Conservation (phyloP, 306 rosid genomes). For the Quercus parvula region DNA sequence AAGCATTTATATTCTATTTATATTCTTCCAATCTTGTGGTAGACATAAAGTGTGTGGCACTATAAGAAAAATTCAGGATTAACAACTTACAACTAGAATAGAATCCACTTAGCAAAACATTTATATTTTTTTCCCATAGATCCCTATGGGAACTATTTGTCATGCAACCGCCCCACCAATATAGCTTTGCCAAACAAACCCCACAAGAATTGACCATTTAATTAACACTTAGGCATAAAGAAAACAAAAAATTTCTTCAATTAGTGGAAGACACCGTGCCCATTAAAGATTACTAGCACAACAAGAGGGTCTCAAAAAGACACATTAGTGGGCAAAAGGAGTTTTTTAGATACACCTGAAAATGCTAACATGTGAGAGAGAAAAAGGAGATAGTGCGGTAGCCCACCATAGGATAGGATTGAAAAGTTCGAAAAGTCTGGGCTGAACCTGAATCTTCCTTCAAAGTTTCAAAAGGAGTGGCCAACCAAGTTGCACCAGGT, state of each 20-base stretch:
- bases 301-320: conserved; percentile 18
- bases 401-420: conserved; percentile 30
- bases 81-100: no score
- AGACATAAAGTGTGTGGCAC: no score
- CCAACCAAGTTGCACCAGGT: conserved; percentile 9
- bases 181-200: no score
- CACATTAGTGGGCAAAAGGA: conserved; percentile 33
- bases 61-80: no score
- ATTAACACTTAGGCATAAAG: neutral
- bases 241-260: conserved; percentile 32
- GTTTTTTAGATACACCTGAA: conserved; percentile 24
- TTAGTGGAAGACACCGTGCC: conserved; percentile 47
- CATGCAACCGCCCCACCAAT: no score
- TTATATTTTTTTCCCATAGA: no score
- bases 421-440: neutral
- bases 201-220: no score
- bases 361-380: conserved; percentile 10
- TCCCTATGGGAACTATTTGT: no score
- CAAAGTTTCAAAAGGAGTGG: neutral
- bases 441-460: neutral
- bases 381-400: conserved; percentile 31
- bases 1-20: no score
- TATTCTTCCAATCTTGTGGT: no score
- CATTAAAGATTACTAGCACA: conserved; percentile 28
- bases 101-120: no score